These are phyloP conservation scores for Didymellaceae sp. DNA, from an alignment of 2,329 filamentous ascomycete species.

Conservation along the genomic window DNA sequence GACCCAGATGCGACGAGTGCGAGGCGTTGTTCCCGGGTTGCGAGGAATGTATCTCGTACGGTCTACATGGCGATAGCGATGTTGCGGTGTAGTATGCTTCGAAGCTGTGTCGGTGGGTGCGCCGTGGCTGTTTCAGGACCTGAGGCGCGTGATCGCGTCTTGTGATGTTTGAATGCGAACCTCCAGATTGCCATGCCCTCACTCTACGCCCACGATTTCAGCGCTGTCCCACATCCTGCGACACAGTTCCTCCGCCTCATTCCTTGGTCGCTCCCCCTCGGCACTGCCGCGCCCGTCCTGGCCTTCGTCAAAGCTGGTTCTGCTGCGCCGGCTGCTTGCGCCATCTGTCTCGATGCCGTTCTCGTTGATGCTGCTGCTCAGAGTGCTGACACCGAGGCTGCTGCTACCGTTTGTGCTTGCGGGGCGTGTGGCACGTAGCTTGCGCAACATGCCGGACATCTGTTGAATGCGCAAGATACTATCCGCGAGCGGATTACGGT, in stretches of 20 bases:
- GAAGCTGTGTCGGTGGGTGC: background rate
- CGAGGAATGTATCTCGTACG: too few species aligned
- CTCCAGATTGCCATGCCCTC: background rate
- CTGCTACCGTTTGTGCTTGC: slow-evolving; percentile 33
- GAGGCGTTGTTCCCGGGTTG: too few species aligned
- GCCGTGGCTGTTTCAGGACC: background rate
- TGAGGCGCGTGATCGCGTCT: background rate
- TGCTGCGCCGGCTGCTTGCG: slow-evolving; percentile 31
- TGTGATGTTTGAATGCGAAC: background rate
- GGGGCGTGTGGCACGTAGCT: slow-evolving; percentile 29
- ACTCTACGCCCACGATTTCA: slow-evolving; percentile 32
- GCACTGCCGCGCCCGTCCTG: slow-evolving; percentile 33
- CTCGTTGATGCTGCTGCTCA: slow-evolving; percentile 43
- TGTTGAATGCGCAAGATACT: slow-evolving; percentile 63
- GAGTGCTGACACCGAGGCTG: slow-evolving; percentile 17
- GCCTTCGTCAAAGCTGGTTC: slow-evolving; percentile 40
- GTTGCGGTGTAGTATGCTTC: background rate
- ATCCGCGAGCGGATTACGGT: slow-evolving; percentile 72
- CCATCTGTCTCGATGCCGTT: slow-evolving; percentile 36
- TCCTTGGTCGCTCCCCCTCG: slow-evolving; percentile 38
- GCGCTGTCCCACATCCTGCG: slow-evolving; percentile 50
- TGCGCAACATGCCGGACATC: slow-evolving; percentile 55
- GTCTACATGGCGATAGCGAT: too few species aligned
- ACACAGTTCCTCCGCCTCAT: slow-evolving; percentile 50
- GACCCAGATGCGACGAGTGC: too few species aligned